Evolutionary conservation across 2,329 filamentous ascomycete species (phyloP).

Genomic region (Beauveria sp.): DNA sequence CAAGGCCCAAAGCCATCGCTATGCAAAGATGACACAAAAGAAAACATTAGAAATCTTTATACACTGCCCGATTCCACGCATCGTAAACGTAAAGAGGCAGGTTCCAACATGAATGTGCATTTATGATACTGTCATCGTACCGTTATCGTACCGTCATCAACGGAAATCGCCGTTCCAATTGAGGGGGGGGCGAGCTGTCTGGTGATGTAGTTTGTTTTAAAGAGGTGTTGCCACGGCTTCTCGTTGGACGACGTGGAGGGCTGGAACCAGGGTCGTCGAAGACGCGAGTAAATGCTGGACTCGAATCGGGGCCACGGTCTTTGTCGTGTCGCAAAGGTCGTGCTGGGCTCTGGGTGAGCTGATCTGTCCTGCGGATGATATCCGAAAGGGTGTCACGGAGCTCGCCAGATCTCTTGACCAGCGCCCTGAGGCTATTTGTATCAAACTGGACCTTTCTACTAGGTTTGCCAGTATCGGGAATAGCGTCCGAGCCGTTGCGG

Average conservation of each 20-base stretch:
- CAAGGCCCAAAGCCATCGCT: constrained; percentile 25
- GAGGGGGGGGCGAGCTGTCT: constrained; percentile 44
- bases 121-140: not conserved
- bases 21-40: constrained; percentile 26
- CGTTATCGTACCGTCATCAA: constrained; percentile 56
- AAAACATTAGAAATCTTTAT: constrained; percentile 13
- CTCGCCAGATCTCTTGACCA: constrained; percentile 55
- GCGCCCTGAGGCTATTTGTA: constrained; percentile 59
- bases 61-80: constrained; percentile 8
- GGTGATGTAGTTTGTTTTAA: constrained; percentile 42
- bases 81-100: constrained; percentile 9
- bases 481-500: constrained; percentile 35
- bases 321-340: constrained; percentile 40
- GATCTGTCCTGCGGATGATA: constrained; percentile 50
- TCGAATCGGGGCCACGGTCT: constrained; percentile 43
- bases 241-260: constrained; percentile 42
- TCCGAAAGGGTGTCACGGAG: constrained; percentile 54
- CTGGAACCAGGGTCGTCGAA: constrained; percentile 55
- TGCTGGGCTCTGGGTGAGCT: constrained; percentile 48
- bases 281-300: constrained; percentile 59
- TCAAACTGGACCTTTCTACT: constrained; percentile 57
- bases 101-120: constrained; percentile 13
- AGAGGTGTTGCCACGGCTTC: constrained; percentile 48
- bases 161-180: constrained; percentile 47
- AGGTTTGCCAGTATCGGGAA: constrained; percentile 25